phyloP scores from a whole-genome alignment of 352 stramenopile genomes.

The Peronosclerospora sorghi region DNA sequence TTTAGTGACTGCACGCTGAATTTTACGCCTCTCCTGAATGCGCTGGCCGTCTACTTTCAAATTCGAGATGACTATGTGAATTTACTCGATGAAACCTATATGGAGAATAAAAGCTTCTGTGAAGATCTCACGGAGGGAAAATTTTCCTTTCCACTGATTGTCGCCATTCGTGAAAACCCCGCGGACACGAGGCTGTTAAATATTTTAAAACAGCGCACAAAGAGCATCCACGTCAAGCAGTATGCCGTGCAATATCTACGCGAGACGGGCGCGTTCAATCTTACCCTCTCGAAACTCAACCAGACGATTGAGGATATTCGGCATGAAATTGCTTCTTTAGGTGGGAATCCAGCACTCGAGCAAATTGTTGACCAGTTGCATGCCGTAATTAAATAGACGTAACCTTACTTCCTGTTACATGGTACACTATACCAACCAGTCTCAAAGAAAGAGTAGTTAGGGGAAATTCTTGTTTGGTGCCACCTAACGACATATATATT shows the following conservation, averaged over 20 bases:
- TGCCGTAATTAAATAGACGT: too few relatives aligned
- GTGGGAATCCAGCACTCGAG: too few relatives aligned
- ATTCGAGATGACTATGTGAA: slow-evolving; percentile 98
- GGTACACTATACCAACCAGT: too few relatives aligned
- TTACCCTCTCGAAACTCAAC: slow-evolving; percentile 52
- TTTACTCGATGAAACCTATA: slow-evolving; percentile 91
- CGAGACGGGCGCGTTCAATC: slow-evolving; percentile 45
- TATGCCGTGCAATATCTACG: slow-evolving; percentile 86
- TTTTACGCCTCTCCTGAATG: slow-evolving; percentile 87
- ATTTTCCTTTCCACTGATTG: slow-evolving; percentile 89
- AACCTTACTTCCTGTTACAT: too few relatives aligned
- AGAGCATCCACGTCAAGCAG: slow-evolving; percentile 91
- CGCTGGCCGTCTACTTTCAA: slow-evolving; percentile 95
- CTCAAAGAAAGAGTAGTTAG: too few relatives aligned
- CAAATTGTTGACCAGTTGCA: too few relatives aligned
- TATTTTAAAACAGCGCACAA: slow-evolving; percentile 95
- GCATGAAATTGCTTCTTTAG: too few relatives aligned
- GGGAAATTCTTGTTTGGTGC: too few relatives aligned
- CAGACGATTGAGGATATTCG: slow-evolving; percentile 35
- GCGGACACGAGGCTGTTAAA: slow-evolving; percentile 86
- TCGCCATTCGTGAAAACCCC: slow-evolving; percentile 54
- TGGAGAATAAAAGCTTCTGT: slow-evolving; percentile 96
- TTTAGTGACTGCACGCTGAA: slow-evolving; percentile 66
- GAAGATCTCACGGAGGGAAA: slow-evolving; percentile 98
- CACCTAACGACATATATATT: too few relatives aligned